Evolutionary conservation across 139 green algal species (phyloP).

Genomic region (Zygnema circumcarinatum): DNA sequence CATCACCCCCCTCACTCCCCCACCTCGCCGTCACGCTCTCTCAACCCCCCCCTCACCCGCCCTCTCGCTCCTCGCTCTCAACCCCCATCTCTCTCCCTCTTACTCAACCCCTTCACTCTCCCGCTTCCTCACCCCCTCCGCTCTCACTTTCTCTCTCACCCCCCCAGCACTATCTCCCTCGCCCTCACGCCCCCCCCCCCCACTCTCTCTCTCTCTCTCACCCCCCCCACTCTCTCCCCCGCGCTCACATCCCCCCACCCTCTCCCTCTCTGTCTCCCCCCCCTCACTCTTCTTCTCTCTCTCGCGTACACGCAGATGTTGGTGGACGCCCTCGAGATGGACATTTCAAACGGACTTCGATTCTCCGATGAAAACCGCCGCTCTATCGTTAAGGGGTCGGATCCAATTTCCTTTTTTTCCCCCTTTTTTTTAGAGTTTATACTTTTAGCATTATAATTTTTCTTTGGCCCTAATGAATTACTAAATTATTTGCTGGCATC

Average conservation of each 20-base stretch:
- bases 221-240: not conserved
- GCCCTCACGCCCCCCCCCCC: not conserved
- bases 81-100: no score
- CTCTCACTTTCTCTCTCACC: not conserved
- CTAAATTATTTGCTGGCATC: not conserved
- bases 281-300: not conserved
- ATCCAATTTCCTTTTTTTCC: not conserved
- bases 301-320: conserved; percentile 5
- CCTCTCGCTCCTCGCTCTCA: not conserved
- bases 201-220: not conserved
- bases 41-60: not conserved
- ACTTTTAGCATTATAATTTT: conserved; percentile 20
- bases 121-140: not conserved
- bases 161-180: not conserved
- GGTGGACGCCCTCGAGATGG: conserved; percentile 47
- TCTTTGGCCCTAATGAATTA: not conserved
- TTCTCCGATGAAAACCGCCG: conserved; percentile 39
- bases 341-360: conserved; percentile 41
- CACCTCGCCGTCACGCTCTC: no score
- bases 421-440: conserved; percentile 25
- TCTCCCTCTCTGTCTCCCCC: not conserved
- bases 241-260: not conserved
- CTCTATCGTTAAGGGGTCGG: conserved; percentile 49
- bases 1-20: not conserved
- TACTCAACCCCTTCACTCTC: not conserved